Evolutionary conservation across 768 basidiomycete species (phyloP), one percentile per base, ranked within the genome.

Genomic region (Tremella mesenterica): DNA sequence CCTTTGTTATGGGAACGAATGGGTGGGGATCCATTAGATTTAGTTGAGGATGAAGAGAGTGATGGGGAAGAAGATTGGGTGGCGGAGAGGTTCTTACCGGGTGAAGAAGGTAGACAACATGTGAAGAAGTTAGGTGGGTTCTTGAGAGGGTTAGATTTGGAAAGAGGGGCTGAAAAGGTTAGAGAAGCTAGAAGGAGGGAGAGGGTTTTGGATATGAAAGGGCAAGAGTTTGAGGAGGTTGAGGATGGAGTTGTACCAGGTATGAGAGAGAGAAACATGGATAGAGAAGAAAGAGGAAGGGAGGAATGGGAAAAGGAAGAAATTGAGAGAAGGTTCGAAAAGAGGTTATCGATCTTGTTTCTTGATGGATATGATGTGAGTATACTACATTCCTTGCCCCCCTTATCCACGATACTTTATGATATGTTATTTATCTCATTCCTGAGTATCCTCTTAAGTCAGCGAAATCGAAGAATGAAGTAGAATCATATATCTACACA

Each of bases 201-300:
- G 49, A 50, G 69, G 44, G 29, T 55, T 38, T 43, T 82, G 74
- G 83, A 88, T 56, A 81, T 79, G 12, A 88, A 87, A 13, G 75
- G 91, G 54, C 82, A 84, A 72, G 85, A 80, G 58, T 79, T 95
- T 8, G 83, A 95, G 26, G 80, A 78, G 1, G 85, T 51, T 34
- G 64, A 67, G 46, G 60, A 63, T 8, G 71, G 65, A 34, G 61
- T 57, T 2, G 52, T n/a, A n/a, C n/a, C n/a, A n/a, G 39, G 31
- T 50, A 51, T 14, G 57, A 53, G 46, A 23, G 39, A 33, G 36
- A 16, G 45, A 45, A 16, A 31, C 46, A 36, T 38, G 39, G 44
- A 44, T 5, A 27, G n/a, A 31, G 31, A 4, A 44, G 13, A 18
- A 47, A 16, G 18, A 21, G 16, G 50, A 20, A 16, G 57, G 33